Conservation (phyloP, 2,329 filamentous ascomycete genomes). For the Alternaria gaisen region DNA sequence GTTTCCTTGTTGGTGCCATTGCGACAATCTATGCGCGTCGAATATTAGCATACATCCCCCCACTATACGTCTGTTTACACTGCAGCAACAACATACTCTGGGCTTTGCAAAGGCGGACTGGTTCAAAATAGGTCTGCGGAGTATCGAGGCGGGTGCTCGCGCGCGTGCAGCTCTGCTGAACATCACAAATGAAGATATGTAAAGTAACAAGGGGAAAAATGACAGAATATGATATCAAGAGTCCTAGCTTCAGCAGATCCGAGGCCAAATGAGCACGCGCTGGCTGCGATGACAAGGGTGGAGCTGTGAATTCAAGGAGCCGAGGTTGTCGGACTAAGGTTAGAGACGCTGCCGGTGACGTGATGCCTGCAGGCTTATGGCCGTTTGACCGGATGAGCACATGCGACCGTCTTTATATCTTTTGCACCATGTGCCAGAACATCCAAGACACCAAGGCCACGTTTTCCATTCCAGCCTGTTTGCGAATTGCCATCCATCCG, state of each 20-base stretch:
- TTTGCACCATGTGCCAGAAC: background rate
- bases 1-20: constrained; percentile 52
- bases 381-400: constrained; percentile 20
- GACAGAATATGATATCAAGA: constrained; percentile 21
- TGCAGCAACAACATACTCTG: constrained; percentile 39
- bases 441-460: background rate
- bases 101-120: constrained; percentile 32
- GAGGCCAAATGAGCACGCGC: constrained; percentile 34
- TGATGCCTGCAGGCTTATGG: constrained; percentile 7
- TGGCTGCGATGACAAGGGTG: constrained; percentile 27
- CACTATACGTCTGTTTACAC: background rate
- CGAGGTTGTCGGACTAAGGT: constrained; percentile 25
- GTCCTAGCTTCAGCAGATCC: constrained; percentile 30
- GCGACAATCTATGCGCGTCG: constrained; percentile 37
- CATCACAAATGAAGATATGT: constrained; percentile 41
- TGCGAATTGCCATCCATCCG: background rate
- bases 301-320: constrained; percentile 22
- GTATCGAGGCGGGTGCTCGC: constrained; percentile 50
- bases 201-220: constrained; percentile 16
- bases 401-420: constrained; percentile 1
- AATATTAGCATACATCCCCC: constrained; percentile 18
- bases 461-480: constrained; percentile 1
- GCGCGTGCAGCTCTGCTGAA: constrained; percentile 53
- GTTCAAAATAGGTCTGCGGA: constrained; percentile 44
- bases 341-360: constrained; percentile 17